phyloP scores from a whole-genome alignment of 1,284 basidiomycete species.

The Austroboletus novae-zelandiae region DNA sequence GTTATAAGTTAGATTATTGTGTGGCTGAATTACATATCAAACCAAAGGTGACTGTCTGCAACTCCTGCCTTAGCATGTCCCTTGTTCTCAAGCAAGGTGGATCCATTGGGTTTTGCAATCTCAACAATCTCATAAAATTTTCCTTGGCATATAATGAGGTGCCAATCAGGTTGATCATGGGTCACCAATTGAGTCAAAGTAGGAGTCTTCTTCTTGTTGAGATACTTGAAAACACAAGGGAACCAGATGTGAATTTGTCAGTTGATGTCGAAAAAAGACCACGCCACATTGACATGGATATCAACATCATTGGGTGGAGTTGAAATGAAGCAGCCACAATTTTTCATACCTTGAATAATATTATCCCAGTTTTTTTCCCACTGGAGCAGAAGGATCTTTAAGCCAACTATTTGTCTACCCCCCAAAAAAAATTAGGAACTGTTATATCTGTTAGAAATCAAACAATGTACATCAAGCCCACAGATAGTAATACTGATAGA shows the following conservation, averaged over 20 bases:
- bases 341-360: neutral
- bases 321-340: neutral
- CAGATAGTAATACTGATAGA: neutral
- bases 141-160: neutral
- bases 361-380: neutral
- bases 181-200: too few species aligned
- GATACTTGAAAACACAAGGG: neutral
- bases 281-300: too few species aligned
- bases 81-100: neutral
- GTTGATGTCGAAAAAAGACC: too few species aligned
- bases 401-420: neutral
- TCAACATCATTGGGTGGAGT: too few species aligned
- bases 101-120: neutral
- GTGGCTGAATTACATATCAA: too few species aligned
- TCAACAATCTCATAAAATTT: neutral
- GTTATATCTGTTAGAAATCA: neutral
- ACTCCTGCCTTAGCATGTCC: neutral
- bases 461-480: neutral
- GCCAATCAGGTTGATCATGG: neutral
- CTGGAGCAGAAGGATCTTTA: neutral
- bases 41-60: too few species aligned
- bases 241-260: neutral
- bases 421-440: neutral
- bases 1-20: too few species aligned
- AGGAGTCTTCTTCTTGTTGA: too few species aligned